phyloP scores from a whole-genome alignment of 2,329 filamentous ascomycete genomes.

The Verticillium zaregamsianum region DNA sequence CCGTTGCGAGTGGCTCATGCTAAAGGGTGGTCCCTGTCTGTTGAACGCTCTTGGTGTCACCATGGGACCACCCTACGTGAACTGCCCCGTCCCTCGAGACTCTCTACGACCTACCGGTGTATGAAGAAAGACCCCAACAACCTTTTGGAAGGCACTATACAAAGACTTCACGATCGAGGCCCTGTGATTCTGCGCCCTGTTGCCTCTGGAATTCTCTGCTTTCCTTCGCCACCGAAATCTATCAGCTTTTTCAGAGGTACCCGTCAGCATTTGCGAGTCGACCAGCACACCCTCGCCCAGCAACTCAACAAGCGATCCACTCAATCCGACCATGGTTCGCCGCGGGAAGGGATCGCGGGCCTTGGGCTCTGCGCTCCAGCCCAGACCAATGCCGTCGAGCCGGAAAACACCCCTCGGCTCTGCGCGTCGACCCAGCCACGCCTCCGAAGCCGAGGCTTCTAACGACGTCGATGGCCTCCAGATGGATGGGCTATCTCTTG shows the following conservation, averaged over 20 bases:
- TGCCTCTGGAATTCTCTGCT: neutral
- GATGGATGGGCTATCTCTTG: slow-evolving; percentile 40
- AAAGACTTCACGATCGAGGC: neutral
- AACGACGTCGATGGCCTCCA: slow-evolving; percentile 35
- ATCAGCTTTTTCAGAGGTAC: neutral
- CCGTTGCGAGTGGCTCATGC: slow-evolving; percentile 38
- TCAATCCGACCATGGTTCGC: slow-evolving; percentile 11
- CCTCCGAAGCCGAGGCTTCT: slow-evolving; percentile 34
- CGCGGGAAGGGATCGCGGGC: slow-evolving; percentile 27
- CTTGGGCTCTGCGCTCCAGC: slow-evolving; percentile 12
- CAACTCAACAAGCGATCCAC: neutral
- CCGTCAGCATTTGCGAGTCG: neutral
- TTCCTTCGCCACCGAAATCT: neutral
- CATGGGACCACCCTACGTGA: slow-evolving; percentile 55
- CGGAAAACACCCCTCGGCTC: slow-evolving; percentile 27
- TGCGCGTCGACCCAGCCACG: slow-evolving; percentile 29
- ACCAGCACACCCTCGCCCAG: neutral
- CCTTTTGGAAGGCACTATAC: neutral
- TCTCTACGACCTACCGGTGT: neutral
- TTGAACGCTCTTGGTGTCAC: slow-evolving; percentile 42
- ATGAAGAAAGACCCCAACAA: neutral
- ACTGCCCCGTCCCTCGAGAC: slow-evolving; percentile 26
- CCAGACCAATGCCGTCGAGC: slow-evolving; percentile 19
- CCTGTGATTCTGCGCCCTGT: neutral
- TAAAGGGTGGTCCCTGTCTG: slow-evolving; percentile 50